Percentiles rank a stretch among this genome's conserved stretches.
Evolutionary conservation across 2,329 filamentous ascomycete genomes (phyloP).

Genomic region (Colletotrichum sp.): DNA sequence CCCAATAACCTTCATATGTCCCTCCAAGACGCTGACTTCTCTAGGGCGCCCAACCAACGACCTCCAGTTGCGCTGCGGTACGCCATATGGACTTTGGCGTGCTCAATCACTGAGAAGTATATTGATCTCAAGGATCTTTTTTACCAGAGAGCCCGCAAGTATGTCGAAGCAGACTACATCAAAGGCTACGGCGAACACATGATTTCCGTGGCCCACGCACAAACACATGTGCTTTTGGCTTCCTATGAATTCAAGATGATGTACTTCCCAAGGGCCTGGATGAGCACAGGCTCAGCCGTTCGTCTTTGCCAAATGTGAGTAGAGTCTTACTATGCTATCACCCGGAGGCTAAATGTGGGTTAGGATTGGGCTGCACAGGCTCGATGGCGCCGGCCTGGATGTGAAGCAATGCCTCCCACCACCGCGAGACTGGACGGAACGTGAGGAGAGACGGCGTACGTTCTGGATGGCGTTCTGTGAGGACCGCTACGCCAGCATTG

Average conservation of each 20-base stretch:
- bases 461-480: conserved; percentile 95
- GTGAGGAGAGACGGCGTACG: conserved; percentile 86
- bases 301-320: conserved; percentile 82
- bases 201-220: conserved; percentile 84
- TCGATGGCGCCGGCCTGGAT: conserved; percentile 83
- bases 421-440: conserved; percentile 91
- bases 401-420: conserved; percentile 91
- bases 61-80: conserved; percentile 90
- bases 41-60: conserved; percentile 77
- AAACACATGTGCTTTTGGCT: conserved; percentile 80
- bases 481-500: conserved; percentile 93
- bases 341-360: not conserved
- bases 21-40: not conserved
- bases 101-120: conserved; percentile 83
- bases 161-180: conserved; percentile 87
- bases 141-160: conserved; percentile 88
- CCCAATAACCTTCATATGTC: not conserved
- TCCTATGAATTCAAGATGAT: conserved; percentile 97
- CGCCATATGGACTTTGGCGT: conserved; percentile 95
- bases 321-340: not conserved
- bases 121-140: conserved; percentile 82
- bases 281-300: conserved; percentile 84
- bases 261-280: conserved; percentile 96
- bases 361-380: conserved; percentile 89
- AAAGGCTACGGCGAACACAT: conserved; percentile 90